Evolutionary conservation across 495 filamentous ascomycete genomes (phyloP), one percentile per base, ranked within the genome.

Genomic region (Choiromyces venosus): DNA sequence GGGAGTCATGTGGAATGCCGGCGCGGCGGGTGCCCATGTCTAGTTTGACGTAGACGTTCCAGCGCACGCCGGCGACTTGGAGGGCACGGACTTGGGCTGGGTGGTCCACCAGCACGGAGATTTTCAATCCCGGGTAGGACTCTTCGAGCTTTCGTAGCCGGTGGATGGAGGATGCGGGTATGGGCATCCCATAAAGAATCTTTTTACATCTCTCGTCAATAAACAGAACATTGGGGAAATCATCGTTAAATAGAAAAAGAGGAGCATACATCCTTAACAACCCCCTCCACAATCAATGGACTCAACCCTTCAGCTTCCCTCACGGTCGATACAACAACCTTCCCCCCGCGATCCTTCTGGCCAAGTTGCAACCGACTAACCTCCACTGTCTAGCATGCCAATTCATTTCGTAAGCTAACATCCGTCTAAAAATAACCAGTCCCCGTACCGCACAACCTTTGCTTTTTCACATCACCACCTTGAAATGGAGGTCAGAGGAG

Each of bases 1-100:
- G 73, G 0, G 87, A 87, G n/a, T 81, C 67, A 0, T 88, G 85
- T 0, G 83, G 73, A 0, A 94, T 83, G 37, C 93, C 93, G 1
- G 92, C 92, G 5, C 93, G 90, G 80, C 89, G 87, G 81, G 89
- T 89, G 21, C 91, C 91, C 16, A 90, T 89, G 81, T 97, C 92
- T 19, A 96, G 86, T 73, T 95, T 96, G 75, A 95, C 82, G 79
- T 90, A 94, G 61, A 92, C 81, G 10, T 83, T 83, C 19, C 86
- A 86, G 0, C 80, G 64, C 6, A 77, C 71, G 46, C 79, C 73
- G 64, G 89, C 84, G 1, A 78, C 61, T 1, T 81, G 66, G 2
- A 90, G 81, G 42, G 82, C 74, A 3, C 81, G 75, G 2, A 93
- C 80, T 80, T 93, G 91, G 39, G 85, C 84, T 4, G 85, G 82